Evolutionary conservation across 495 filamentous ascomycete species (phyloP).

Genomic region (Massariosphaeria phaeospora): DNA sequence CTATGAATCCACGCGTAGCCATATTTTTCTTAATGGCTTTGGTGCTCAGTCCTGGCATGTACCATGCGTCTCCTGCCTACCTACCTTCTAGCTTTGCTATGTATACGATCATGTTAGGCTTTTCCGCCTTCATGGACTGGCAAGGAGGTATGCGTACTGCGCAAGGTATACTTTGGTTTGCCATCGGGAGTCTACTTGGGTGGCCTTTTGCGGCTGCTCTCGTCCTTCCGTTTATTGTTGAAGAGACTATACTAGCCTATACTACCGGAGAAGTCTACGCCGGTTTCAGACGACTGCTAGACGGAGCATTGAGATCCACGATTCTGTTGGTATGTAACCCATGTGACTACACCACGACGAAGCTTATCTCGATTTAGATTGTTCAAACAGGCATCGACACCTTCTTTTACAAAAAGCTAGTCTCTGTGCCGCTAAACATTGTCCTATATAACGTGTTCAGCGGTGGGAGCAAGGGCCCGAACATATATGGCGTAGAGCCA

Average conservation of each 20-base stretch:
- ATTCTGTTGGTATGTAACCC: slow-evolving; percentile 64
- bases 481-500: slow-evolving; percentile 94
- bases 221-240: slow-evolving; percentile 72
- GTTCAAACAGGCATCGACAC: slow-evolving; percentile 64
- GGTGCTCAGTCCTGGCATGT: slow-evolving; percentile 81
- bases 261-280: slow-evolving; percentile 55
- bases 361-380: slow-evolving; percentile 39
- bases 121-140: slow-evolving; percentile 85
- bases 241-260: slow-evolving; percentile 63
- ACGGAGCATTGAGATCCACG: slow-evolving; percentile 63
- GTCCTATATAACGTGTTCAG: slow-evolving; percentile 93
- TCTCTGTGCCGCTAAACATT: slow-evolving; percentile 83
- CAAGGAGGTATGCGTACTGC: slow-evolving; percentile 68
- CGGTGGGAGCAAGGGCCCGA: slow-evolving; percentile 67
- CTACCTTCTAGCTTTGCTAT: slow-evolving; percentile 95
- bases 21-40: slow-evolving; percentile 73
- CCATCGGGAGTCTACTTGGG: slow-evolving; percentile 79
- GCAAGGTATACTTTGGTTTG: slow-evolving; percentile 86
- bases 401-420: slow-evolving; percentile 75
- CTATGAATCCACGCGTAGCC: slow-evolving; percentile 72
- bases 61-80: slow-evolving; percentile 80
- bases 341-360: slow-evolving; percentile 38
- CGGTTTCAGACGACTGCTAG: slow-evolving; percentile 52
- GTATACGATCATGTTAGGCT: slow-evolving; percentile 84
- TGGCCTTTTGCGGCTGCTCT: slow-evolving; percentile 93